Base-by-base conservation (phyloP, 164 flowering plant genomes). In the Aristolochia fimbriata region DNA sequence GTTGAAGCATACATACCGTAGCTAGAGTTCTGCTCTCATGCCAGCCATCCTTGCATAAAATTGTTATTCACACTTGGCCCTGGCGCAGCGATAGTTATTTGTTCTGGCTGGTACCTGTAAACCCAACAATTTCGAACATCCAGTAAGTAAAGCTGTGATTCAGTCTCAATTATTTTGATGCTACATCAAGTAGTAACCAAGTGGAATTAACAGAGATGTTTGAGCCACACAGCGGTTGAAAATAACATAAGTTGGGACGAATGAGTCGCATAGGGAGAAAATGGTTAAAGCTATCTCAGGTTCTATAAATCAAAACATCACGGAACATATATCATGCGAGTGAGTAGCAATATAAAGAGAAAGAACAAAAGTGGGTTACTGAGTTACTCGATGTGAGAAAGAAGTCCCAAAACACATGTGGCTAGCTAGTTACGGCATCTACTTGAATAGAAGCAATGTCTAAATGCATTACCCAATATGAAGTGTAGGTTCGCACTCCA, bases 401-500 rank as follows among this genome's bases (percentile, higher is more conserved):
- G 12, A 6, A 0, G 9, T 10, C 43, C 12, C 43, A 37, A 37
- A 37, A 10, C 43, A 37, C 43, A 6, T 27, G 30, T 27, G 30
- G 30, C 30, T 27, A 27, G 30, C 30, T 27, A 27, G 3, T 5
- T 27, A 27, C 2, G 5, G 5, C 30, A 27, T 27, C 30, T 27
- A 27, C 30, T 2, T 27, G 30, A 27, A 27, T 27, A 27, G 30
- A 27, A 27, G 30, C 30, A 27, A 5, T 27, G 59, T 20, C 6
- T 22, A 9, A 15, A 23, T 27, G 19, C 7, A 64, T 12, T 83
- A 92, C 98, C 96, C 96, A 20, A 92, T 92, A 59, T 92, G 98
- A 51, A 87, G 70, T 0, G 91, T 89, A 51, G 98, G 96, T 62
- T 86, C 89, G 60, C 91, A 85, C 7, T 86, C 90, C 33, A 89